Evolutionary conservation across 2,329 filamentous ascomycete species (phyloP).

Genomic region (Fusarium piperis): DNA sequence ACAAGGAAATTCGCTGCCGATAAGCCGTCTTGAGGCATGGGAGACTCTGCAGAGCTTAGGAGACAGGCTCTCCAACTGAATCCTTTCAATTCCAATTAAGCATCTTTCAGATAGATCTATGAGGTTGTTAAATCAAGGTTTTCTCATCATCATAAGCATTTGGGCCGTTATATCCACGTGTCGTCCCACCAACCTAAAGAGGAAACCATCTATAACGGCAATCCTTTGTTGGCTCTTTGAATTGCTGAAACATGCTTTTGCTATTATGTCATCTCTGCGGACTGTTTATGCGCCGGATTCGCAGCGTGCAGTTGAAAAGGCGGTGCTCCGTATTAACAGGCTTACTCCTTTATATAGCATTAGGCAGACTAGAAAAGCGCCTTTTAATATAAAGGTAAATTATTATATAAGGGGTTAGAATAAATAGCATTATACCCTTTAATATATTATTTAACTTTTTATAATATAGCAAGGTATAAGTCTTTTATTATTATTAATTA

Average conservation of each 20-base stretch:
- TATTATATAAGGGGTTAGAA: too few species aligned
- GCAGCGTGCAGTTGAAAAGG: not conserved
- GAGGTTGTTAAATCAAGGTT: not conserved
- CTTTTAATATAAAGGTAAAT: too few species aligned
- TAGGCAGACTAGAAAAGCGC: not conserved
- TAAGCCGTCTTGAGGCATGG: not conserved
- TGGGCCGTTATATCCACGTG: not conserved
- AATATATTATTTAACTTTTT: too few species aligned
- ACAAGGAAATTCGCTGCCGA: not conserved
- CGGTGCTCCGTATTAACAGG: not conserved
- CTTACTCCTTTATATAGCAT: not conserved
- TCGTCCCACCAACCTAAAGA: not conserved
- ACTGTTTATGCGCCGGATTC: not conserved
- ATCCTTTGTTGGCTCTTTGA: not conserved
- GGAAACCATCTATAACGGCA: not conserved
- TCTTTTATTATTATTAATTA: too few species aligned
- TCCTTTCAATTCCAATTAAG: not conserved
- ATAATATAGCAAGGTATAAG: too few species aligned
- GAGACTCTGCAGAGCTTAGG: not conserved
- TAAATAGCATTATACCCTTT: too few species aligned
- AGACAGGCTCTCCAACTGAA: not conserved
- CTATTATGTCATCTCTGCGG: not conserved
- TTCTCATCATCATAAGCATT: not conserved
- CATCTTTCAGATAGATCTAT: not conserved
- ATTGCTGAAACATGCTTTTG: not conserved